A percentile compares a stretch with the other conserved stretches of the same genome.
These are phyloP conservation scores for Reutealis trisperma DNA, from an alignment of 345 rosid species.

Conservation along the genomic window DNA sequence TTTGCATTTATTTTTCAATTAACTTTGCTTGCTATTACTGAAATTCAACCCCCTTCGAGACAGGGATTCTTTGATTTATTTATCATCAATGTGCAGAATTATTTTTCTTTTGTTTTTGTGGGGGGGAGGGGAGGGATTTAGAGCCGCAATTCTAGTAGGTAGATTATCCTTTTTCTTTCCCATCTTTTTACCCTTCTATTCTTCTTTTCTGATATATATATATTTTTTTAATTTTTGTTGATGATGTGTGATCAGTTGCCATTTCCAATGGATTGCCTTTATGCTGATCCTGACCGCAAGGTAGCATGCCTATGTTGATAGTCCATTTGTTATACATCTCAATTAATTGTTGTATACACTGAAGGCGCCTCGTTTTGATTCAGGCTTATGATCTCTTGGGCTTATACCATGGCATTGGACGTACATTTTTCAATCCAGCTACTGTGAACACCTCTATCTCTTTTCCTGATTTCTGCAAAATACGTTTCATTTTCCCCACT, in stretches of 20 bases:
- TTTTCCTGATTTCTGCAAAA: background rate
- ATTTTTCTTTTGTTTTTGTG: no score
- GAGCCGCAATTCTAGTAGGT: background rate
- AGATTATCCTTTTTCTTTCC: background rate
- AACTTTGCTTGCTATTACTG: background rate
- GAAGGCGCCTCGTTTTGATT: slow-evolving; percentile 9
- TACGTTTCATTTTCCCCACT: background rate
- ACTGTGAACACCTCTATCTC: slow-evolving; percentile 47
- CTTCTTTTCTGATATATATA: no score
- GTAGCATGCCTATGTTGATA: slow-evolving; percentile 28
- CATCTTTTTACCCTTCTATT: background rate
- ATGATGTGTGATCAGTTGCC: slow-evolving; percentile 55
- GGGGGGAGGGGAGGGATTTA: background rate
- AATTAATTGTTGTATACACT: slow-evolving; percentile 2
- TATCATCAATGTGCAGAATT: background rate
- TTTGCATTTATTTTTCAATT: background rate
- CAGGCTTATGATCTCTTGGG: slow-evolving; percentile 88
- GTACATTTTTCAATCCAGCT: slow-evolving; percentile 85
- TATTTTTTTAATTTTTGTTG: slow-evolving; percentile 16
- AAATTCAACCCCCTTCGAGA: background rate
- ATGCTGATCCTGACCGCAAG: slow-evolving; percentile 90
- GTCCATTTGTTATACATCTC: background rate
- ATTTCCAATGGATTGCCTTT: slow-evolving; percentile 81
- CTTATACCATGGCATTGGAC: slow-evolving; percentile 77
- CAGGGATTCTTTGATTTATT: background rate